Evolutionary conservation across 768 basidiomycete genomes (phyloP).

Genomic region (Rubroboletus pulcherrimus): DNA sequence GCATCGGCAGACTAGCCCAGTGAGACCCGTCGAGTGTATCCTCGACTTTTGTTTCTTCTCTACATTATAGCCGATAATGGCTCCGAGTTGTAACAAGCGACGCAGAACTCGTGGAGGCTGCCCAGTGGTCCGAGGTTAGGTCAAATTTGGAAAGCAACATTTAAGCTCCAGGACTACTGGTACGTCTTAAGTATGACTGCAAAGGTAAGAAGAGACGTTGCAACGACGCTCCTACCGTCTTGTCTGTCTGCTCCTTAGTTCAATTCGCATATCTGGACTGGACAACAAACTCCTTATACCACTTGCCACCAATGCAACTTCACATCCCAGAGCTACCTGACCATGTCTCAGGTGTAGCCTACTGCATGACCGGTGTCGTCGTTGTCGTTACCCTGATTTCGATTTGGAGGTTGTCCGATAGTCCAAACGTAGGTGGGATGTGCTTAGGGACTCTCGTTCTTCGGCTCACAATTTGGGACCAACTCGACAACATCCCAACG

Average conservation of each 20-base stretch:
- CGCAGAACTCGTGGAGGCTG: too few relatives aligned
- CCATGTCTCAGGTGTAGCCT: not conserved
- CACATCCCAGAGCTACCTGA: not conserved
- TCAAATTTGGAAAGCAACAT: too few relatives aligned
- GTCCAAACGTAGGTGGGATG: conserved; percentile 1
- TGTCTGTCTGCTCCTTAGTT: not conserved
- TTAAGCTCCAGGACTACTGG: too few relatives aligned
- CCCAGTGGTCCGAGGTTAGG: too few relatives aligned
- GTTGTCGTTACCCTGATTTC: not conserved
- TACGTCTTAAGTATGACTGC: not conserved
- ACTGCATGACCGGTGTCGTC: not conserved
- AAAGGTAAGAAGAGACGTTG: not conserved
- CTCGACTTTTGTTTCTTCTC: too few relatives aligned
- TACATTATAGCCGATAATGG: too few relatives aligned
- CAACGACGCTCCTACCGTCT: not conserved
- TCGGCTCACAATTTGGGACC: not conserved
- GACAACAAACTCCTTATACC: not conserved
- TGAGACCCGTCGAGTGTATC: too few relatives aligned
- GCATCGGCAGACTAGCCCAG: too few relatives aligned
- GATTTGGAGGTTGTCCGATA: not conserved
- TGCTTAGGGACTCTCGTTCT: not conserved
- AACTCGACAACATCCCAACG: conserved; percentile 33
- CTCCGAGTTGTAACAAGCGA: too few relatives aligned
- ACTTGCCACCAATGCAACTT: not conserved
- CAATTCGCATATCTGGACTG: not conserved